Percentiles rank a stretch among this genome's conserved stretches.
phyloP scores from a whole-genome alignment of 306 rosid genomes.

The Pyrus communis region DNA sequence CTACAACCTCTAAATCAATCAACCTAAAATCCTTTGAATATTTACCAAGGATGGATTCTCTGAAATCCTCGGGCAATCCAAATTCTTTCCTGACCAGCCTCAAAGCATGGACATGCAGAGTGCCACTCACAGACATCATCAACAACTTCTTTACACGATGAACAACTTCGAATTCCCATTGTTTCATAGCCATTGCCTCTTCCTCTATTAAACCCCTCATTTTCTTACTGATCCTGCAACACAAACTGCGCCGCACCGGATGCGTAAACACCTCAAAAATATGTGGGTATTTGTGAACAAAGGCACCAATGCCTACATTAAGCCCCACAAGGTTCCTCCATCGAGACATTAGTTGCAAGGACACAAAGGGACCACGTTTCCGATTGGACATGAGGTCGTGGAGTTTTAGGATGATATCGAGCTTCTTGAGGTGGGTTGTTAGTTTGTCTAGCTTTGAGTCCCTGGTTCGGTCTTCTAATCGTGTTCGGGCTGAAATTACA shows the following conservation, averaged over 20 bases:
- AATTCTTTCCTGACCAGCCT: constrained; percentile 59
- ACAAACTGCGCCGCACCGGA: constrained; percentile 42
- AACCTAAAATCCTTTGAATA: constrained; percentile 38
- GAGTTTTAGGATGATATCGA: constrained; percentile 37
- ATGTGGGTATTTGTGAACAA: constrained; percentile 54
- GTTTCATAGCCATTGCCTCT: constrained; percentile 35
- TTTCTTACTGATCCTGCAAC: constrained; percentile 43
- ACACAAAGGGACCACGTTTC: constrained; percentile 56
- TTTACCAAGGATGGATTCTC: constrained; percentile 55
- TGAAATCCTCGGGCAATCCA: constrained; percentile 68
- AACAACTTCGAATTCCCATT: constrained; percentile 46
- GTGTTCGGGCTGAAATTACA: constrained; percentile 52
- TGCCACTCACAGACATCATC: constrained; percentile 50
- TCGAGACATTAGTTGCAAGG: constrained; percentile 58
- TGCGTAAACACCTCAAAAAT: constrained; percentile 57
- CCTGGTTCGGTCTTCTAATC: constrained; percentile 52
- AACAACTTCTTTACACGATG: constrained; percentile 50
- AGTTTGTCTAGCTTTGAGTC: constrained; percentile 58
- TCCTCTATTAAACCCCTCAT: constrained; percentile 32
- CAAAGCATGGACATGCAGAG: constrained; percentile 59
- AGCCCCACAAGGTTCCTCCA: constrained; percentile 55
- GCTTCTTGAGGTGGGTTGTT: constrained; percentile 32
- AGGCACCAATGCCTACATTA: constrained; percentile 36
- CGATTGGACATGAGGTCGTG: constrained; percentile 40
- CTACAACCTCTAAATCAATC: constrained; percentile 56